A percentile compares a stretch with the other conserved stretches of the same genome.
phyloP scores from a whole-genome alignment of 345 rosid species.

The Eucalyptus sp. region DNA sequence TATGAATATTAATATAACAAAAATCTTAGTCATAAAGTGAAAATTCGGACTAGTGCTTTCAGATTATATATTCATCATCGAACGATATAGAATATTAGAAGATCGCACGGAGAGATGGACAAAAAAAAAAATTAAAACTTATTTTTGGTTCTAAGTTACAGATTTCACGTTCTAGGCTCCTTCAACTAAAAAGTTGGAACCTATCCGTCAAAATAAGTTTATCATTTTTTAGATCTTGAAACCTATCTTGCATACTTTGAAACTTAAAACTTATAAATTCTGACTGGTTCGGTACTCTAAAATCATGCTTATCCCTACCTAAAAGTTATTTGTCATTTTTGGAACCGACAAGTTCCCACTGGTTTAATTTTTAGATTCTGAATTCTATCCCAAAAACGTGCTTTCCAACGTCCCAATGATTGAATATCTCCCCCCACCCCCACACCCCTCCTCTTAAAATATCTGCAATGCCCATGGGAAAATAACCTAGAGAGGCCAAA shows the following conservation, averaged over 20 bases:
- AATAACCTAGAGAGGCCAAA: background rate
- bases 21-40: too few species aligned
- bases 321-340: too few species aligned
- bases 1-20: too few species aligned
- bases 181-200: too few species aligned
- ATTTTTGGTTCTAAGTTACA: too few species aligned
- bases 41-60: rapidly evolving
- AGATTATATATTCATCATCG: too few species aligned
- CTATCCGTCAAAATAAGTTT: rapidly evolving
- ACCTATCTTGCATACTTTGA: rapidly evolving
- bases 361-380: rapidly evolving
- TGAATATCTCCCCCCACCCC: background rate
- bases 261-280: rapidly evolving
- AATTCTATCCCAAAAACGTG: too few species aligned
- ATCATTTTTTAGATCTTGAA: rapidly evolving
- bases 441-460: background rate
- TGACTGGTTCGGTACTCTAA: rapidly evolving
- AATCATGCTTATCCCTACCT: rapidly evolving
- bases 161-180: too few species aligned
- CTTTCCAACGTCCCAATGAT: background rate
- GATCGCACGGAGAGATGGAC: too few species aligned
- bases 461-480: background rate
- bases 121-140: too few species aligned
- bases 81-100: too few species aligned
- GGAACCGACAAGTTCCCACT: rapidly evolving